phyloP scores from a whole-genome alignment of 164 flowering plant species.

The Aristolochia fimbriata region DNA sequence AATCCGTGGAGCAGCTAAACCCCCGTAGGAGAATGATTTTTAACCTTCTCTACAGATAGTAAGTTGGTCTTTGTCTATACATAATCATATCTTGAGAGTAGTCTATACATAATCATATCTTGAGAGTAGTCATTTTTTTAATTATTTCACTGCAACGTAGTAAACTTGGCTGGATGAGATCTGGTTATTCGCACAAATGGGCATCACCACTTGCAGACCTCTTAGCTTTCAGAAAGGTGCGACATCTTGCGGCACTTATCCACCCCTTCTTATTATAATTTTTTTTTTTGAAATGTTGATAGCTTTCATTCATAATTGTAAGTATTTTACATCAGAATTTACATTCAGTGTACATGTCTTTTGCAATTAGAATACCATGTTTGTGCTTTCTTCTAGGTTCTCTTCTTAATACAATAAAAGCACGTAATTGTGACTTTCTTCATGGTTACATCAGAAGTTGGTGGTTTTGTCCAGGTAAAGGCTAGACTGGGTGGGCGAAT shows the following conservation, averaged over 20 bases:
- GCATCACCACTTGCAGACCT: constrained; percentile 88
- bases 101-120: not conserved
- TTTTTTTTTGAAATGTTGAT: too few relatives aligned
- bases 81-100: not conserved
- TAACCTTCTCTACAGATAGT: constrained; percentile 62
- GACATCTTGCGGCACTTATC: constrained; percentile 1
- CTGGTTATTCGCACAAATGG: constrained; percentile 59
- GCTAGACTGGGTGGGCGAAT: constrained; percentile 75
- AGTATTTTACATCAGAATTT: too few relatives aligned
- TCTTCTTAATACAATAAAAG: not conserved
- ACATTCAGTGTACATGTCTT: too few relatives aligned
- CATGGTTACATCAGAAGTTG: too few relatives aligned
- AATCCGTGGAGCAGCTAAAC: constrained; percentile 56
- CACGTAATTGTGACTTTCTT: too few relatives aligned
- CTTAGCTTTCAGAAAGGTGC: constrained; percentile 89
- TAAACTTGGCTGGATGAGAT: constrained; percentile 77
- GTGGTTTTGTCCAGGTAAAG: constrained; percentile 40
- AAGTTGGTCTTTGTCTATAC: constrained; percentile 20
- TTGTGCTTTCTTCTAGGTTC: too few relatives aligned
- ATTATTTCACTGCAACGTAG: constrained; percentile 28
- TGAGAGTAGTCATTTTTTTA: not conserved
- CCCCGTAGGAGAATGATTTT: constrained; percentile 59
- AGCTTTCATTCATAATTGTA: too few relatives aligned
- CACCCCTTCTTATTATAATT: too few relatives aligned
- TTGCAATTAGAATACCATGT: too few relatives aligned